These are phyloP conservation scores for Diplodia seriata DNA, from an alignment of 2,329 filamentous ascomycete species.

Conservation along the genomic window DNA sequence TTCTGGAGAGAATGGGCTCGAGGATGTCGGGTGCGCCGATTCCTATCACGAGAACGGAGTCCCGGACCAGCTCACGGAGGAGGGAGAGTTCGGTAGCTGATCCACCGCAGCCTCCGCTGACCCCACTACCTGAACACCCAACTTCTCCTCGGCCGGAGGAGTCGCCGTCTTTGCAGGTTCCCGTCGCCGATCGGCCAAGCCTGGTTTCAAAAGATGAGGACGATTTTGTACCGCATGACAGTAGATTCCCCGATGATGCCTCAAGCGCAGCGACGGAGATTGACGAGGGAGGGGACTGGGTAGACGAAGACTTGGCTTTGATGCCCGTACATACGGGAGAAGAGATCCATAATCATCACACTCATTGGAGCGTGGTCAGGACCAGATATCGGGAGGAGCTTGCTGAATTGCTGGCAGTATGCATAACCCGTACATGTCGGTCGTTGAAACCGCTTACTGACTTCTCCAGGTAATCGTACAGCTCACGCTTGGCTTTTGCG, in stretches of 20 bases:
- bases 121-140: constrained; percentile 8
- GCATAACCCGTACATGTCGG: neutral
- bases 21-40: neutral
- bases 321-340: constrained; percentile 54
- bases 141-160: neutral
- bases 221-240: neutral
- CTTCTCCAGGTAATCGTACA: constrained; percentile 24
- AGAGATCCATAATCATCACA: constrained; percentile 54
- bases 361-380: constrained; percentile 58
- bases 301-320: constrained; percentile 55
- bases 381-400: constrained; percentile 61
- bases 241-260: constrained; percentile 37
- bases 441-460: neutral
- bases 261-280: constrained; percentile 41
- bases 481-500: constrained; percentile 56
- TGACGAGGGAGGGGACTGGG: constrained; percentile 46
- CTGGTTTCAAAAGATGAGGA: neutral
- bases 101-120: neutral
- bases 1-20: constrained; percentile 25
- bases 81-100: constrained; percentile 4
- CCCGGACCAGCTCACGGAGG: constrained; percentile 13
- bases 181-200: neutral
- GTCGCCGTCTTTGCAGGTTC: neutral
- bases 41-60: neutral
- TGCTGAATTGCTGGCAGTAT: constrained; percentile 60